A percentile compares a stretch with the other conserved stretches of the same genome.
Conservation (phyloP, 2,329 filamentous ascomycete genomes). For the Cladosporium oxysporum region DNA sequence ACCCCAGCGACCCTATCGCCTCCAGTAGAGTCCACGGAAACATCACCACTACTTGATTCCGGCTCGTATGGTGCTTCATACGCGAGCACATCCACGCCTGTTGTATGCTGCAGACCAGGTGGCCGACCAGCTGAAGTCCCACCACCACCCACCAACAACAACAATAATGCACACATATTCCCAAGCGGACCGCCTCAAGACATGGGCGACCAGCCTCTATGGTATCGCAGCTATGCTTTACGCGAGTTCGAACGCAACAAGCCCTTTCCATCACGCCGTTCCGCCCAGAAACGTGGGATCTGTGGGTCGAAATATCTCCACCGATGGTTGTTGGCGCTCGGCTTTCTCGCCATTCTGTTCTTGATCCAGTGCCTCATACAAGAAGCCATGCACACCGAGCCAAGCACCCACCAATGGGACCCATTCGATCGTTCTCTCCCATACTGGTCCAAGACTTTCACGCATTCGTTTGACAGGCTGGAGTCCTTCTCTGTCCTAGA, state of each 20-base stretch:
- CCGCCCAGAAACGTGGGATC: not conserved
- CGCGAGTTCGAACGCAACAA: not conserved
- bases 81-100: not conserved
- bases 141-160: not conserved
- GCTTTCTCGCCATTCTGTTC: not conserved
- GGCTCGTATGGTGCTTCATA: not conserved
- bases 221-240: not conserved
- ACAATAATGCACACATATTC: not conserved
- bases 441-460: not conserved
- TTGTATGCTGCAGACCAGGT: constrained; percentile 16
- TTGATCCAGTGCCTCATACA: not conserved
- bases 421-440: not conserved
- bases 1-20: constrained; percentile 3
- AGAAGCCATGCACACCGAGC: not conserved
- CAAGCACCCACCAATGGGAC: not conserved
- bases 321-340: constrained; percentile 6
- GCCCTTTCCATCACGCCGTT: not conserved
- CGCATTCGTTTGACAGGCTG: not conserved
- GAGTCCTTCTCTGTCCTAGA: constrained; percentile 32
- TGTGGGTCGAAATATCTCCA: not conserved
- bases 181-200: not conserved
- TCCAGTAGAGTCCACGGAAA: not conserved
- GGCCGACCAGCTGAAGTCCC: constrained; percentile 2
- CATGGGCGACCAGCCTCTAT: not conserved
- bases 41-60: not conserved